Evolutionary conservation across 495 filamentous ascomycete species (phyloP).

Genomic region (Extremus antarcticus): DNA sequence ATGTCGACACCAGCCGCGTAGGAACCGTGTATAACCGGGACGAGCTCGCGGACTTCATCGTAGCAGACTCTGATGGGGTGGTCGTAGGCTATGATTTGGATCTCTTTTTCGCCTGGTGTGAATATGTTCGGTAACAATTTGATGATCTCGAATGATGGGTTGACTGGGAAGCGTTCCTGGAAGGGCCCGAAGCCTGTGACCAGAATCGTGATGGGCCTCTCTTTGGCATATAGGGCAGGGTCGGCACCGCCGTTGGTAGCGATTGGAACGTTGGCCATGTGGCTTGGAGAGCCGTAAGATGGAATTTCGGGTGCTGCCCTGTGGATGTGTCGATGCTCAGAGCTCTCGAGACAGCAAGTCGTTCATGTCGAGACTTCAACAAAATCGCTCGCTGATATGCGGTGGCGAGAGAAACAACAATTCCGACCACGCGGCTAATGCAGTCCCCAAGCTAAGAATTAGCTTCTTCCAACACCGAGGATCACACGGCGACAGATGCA

Average conservation of each 20-base stretch:
- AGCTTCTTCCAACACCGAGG: no score
- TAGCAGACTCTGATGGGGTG: slow-evolving; percentile 61
- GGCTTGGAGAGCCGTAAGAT: background rate
- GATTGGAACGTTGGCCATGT: background rate
- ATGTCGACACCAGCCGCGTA: slow-evolving; percentile 40
- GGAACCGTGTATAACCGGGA: slow-evolving; percentile 38
- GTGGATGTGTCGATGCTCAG: no score
- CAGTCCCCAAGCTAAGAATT: no score
- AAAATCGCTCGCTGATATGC: background rate
- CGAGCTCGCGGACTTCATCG: slow-evolving; percentile 44
- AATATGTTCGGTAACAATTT: slow-evolving; percentile 7
- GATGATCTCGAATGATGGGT: slow-evolving; percentile 15
- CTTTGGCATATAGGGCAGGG: no score
- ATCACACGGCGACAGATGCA: no score
- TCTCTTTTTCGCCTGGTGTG: slow-evolving; percentile 17
- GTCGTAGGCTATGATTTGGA: slow-evolving; percentile 56
- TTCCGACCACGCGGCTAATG: no score
- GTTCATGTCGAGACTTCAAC: no score
- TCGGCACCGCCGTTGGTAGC: background rate
- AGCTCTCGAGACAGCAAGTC: no score
- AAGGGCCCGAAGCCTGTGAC: slow-evolving; percentile 20
- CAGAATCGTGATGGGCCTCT: slow-evolving; percentile 8
- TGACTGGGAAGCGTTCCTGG: slow-evolving; percentile 12
- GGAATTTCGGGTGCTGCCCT: no score
- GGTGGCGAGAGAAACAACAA: no score